Conservation (phyloP, 768 basidiomycete species). For the Suillus paluster region DNA sequence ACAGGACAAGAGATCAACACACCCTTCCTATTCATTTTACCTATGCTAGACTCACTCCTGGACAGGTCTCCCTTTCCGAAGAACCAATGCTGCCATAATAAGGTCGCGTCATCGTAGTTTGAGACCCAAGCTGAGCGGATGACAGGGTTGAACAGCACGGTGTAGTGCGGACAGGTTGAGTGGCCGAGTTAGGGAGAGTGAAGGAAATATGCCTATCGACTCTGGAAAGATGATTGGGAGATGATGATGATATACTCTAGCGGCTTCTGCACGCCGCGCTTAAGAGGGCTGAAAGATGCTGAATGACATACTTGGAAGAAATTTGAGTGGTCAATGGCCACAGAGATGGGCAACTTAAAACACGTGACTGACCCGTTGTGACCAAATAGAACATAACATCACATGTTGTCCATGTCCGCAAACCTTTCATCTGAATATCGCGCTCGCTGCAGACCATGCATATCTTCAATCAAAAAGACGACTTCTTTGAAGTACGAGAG, state of each 20-base stretch:
- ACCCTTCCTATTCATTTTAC: too few relatives aligned
- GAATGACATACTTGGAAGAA: too few relatives aligned
- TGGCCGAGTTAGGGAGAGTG: constrained; percentile 56
- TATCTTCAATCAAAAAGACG: too few relatives aligned
- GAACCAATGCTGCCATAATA: constrained; percentile 90
- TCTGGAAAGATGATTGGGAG: constrained; percentile 63
- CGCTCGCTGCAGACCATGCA: too few relatives aligned
- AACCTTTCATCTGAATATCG: too few relatives aligned
- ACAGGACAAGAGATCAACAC: too few relatives aligned
- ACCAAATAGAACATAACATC: too few relatives aligned
- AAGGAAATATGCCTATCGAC: constrained; percentile 56
- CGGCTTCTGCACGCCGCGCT: constrained; percentile 64
- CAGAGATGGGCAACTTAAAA: constrained; percentile 49
- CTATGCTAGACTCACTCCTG: constrained; percentile 91
- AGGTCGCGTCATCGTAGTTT: constrained; percentile 59
- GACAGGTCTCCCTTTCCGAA: constrained; percentile 97
- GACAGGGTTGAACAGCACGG: constrained; percentile 73
- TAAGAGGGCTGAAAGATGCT: constrained; percentile 48
- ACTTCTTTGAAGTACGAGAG: too few relatives aligned
- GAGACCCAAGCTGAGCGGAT: constrained; percentile 92
- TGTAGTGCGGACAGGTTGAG: constrained; percentile 76
- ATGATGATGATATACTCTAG: constrained; percentile 68
- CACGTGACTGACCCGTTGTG: too few relatives aligned
- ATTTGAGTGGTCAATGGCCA: constrained; percentile 43
- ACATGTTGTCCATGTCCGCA: too few relatives aligned